Conservation (phyloP, 805 yeast species). For the Metschnikowia picachoensis region DNA sequence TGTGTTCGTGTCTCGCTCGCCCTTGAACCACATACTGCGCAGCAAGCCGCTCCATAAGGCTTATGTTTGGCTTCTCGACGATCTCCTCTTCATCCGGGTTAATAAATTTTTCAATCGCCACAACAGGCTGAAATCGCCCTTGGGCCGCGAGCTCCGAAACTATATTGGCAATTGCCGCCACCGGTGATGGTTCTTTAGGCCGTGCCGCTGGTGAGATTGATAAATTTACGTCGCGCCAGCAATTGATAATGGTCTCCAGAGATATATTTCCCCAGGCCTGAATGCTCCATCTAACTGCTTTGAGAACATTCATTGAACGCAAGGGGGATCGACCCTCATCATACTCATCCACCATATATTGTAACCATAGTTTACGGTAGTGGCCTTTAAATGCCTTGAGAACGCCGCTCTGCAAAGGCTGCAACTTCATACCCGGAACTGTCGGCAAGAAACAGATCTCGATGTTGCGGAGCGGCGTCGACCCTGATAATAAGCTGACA, state of each 20-base stretch:
- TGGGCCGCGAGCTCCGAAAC: too few relatives aligned
- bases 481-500: background rate
- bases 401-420: background rate
- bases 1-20: too few relatives aligned
- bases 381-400: background rate
- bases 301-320: background rate
- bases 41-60: too few relatives aligned
- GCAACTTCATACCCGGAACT: background rate
- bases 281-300: background rate
- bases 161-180: too few relatives aligned
- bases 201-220: too few relatives aligned
- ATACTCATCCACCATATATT: background rate
- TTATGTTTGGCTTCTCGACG: too few relatives aligned
- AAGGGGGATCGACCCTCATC: background rate
- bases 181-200: too few relatives aligned
- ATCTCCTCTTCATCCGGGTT: too few relatives aligned
- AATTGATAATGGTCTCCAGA: background rate
- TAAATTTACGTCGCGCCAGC: background rate
- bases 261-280: background rate
- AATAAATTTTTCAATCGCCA: too few relatives aligned
- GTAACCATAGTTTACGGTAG: background rate
- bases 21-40: too few relatives aligned
- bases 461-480: background rate
- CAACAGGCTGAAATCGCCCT: too few relatives aligned
- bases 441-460: background rate